Percentiles rank a stretch among this genome's conserved stretches.
Evolutionary conservation across 345 rosid genomes (phyloP).

Genomic region (Gossypium bickii): DNA sequence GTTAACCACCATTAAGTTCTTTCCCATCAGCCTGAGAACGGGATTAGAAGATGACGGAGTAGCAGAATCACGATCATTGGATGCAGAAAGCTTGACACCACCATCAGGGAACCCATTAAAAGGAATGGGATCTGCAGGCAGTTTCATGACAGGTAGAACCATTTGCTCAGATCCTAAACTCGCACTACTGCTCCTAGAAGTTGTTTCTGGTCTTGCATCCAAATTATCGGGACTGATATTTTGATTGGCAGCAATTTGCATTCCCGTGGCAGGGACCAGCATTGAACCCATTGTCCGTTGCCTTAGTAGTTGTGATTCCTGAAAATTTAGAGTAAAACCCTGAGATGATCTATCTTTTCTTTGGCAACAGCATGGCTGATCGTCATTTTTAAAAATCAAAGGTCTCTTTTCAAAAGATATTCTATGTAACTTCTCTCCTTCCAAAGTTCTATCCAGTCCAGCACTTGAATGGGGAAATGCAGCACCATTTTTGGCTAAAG

Average conservation of each 20-base stretch:
- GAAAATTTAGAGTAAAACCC: constrained; percentile 38
- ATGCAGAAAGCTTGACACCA: constrained; percentile 28
- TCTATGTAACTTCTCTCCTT: constrained; percentile 33
- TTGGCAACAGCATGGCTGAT: constrained; percentile 87
- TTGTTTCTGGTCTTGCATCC: constrained; percentile 38
- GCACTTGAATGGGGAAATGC: constrained; percentile 29
- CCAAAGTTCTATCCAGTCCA: constrained; percentile 26
- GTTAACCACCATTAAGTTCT: constrained; percentile 89
- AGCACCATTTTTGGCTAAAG: constrained; percentile 33
- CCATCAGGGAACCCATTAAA: constrained; percentile 32
- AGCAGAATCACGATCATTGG: constrained; percentile 42
- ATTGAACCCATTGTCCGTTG: constrained; percentile 44
- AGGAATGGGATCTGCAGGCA: constrained; percentile 22
- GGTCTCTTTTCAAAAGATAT: constrained; percentile 41
- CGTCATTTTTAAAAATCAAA: constrained; percentile 34
- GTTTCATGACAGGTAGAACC: constrained; percentile 24
- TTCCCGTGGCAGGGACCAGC: constrained; percentile 30
- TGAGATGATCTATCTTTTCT: constrained; percentile 66
- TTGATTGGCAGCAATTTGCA: constrained; percentile 26
- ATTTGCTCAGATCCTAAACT: constrained; percentile 38
- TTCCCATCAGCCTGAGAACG: constrained; percentile 90
- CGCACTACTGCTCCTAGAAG: constrained; percentile 29
- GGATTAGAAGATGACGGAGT: constrained; percentile 76
- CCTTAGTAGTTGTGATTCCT: constrained; percentile 56
- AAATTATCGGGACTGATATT: constrained; percentile 24